phyloP scores from a whole-genome alignment of 2,329 filamentous ascomycete genomes.

The Penicillium sp. region DNA sequence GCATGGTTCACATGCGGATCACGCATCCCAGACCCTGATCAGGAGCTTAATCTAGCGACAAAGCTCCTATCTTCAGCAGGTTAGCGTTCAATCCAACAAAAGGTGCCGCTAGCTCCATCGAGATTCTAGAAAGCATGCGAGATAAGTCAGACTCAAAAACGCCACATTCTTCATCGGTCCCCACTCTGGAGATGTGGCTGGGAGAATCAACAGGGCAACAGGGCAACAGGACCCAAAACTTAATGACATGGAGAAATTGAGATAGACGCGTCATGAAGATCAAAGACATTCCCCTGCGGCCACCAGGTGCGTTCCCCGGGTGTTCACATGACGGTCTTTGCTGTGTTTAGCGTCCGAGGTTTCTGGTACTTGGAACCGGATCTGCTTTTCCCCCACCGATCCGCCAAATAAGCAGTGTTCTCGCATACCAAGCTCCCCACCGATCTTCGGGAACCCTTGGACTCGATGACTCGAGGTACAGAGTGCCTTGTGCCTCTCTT shows the following conservation, averaged over 20 bases:
- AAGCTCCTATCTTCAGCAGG: neutral
- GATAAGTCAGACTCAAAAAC: neutral
- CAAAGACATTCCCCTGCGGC: too few species aligned
- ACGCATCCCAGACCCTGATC: too few species aligned
- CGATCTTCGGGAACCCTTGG: conserved; percentile 5
- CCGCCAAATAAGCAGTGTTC: conserved; percentile 20
- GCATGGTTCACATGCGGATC: too few species aligned
- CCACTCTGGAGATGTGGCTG: neutral
- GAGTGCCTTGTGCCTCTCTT: neutral
- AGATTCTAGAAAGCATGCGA: neutral
- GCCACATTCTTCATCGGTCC: neutral
- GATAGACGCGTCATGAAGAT: neutral
- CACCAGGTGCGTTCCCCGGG: neutral
- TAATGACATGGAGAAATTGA: neutral
- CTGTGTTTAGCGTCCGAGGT: neutral
- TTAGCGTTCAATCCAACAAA: neutral
- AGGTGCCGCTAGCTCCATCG: neutral
- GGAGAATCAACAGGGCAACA: neutral
- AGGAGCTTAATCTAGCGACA: neutral
- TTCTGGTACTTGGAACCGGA: neutral
- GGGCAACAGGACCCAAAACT: neutral
- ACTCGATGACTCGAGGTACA: conserved; percentile 2
- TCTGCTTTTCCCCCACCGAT: conserved; percentile 11
- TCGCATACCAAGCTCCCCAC: conserved; percentile 8
- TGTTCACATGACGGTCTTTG: neutral